These are phyloP conservation scores for Speleostelium caveatum DNA, from an alignment of 78 protist genomes.

Conservation along the genomic window DNA sequence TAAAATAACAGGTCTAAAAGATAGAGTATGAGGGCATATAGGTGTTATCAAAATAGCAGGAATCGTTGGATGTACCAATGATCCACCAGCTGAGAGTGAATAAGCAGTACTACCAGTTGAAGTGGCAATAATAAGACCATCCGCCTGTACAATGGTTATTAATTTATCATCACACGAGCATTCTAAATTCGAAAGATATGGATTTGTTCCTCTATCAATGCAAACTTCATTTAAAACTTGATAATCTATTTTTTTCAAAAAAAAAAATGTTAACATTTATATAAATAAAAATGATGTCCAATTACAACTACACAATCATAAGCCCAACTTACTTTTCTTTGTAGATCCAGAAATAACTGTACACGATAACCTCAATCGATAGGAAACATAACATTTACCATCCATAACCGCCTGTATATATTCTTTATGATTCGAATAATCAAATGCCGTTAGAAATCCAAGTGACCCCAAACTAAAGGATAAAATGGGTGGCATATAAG, in stretches of 20 bases:
- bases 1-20: slow-evolving; percentile 92
- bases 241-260: slow-evolving; percentile 22
- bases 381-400: slow-evolving; percentile 76
- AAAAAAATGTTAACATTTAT: background rate
- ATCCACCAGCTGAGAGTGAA: slow-evolving; percentile 93
- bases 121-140: slow-evolving; percentile 88
- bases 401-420: slow-evolving; percentile 60
- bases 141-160: slow-evolving; percentile 92
- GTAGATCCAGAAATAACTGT: slow-evolving; percentile 19
- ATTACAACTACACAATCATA: too few species aligned
- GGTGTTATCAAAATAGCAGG: slow-evolving; percentile 92
- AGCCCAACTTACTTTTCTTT: background rate
- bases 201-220: slow-evolving; percentile 81
- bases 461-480: slow-evolving; percentile 89
- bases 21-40: slow-evolving; percentile 93
- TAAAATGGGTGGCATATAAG: slow-evolving; percentile 87
- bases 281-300: background rate
- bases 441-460: slow-evolving; percentile 93
- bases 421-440: slow-evolving; percentile 52
- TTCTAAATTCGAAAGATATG: slow-evolving; percentile 87
- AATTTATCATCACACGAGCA: slow-evolving; percentile 80
- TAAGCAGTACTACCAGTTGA: slow-evolving; percentile 95
- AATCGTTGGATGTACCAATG: slow-evolving; percentile 92
- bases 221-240: slow-evolving; percentile 83
- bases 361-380: slow-evolving; percentile 68